phyloP scores from a whole-genome alignment of 2,329 filamentous ascomycete genomes.

The Chalaropsis thielavioides region DNA sequence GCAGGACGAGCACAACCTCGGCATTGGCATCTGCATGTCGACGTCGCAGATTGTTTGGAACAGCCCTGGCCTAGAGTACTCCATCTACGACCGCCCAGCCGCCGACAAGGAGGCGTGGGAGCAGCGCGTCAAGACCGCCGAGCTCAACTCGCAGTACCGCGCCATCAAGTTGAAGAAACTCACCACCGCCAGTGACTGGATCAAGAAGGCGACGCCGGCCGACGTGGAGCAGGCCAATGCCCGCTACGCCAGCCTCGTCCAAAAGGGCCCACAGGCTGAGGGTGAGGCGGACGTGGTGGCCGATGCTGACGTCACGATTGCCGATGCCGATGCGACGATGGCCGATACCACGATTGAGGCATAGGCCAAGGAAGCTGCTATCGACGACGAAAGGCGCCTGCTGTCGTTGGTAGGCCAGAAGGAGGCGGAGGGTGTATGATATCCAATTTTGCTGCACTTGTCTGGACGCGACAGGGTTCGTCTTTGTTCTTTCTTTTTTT shows the following conservation, averaged over 20 bases:
- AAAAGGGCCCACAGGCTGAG: slow-evolving; percentile 27
- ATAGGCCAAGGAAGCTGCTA: background rate
- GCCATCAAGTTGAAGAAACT: slow-evolving; percentile 60
- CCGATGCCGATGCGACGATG: slow-evolving; percentile 20
- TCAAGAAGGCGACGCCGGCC: slow-evolving; percentile 66
- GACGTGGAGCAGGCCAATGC: slow-evolving; percentile 62
- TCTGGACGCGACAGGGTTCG: background rate
- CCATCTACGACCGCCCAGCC: slow-evolving; percentile 54
- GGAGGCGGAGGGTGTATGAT: slow-evolving; percentile 10
- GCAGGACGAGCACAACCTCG: slow-evolving; percentile 49
- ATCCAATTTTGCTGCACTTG: slow-evolving; percentile 10
- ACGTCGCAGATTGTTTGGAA: slow-evolving; percentile 70
- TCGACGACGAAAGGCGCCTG: background rate
- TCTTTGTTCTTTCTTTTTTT: slow-evolving; percentile 17
- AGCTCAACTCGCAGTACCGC: slow-evolving; percentile 44
- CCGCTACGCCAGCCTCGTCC: slow-evolving; percentile 41
- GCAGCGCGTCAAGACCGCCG: slow-evolving; percentile 36
- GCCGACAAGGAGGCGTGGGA: slow-evolving; percentile 51
- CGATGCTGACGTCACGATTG: slow-evolving; percentile 24
- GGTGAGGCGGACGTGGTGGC: background rate
- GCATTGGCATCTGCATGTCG: slow-evolving; percentile 60
- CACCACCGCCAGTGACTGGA: slow-evolving; percentile 65
- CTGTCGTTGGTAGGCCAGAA: background rate
- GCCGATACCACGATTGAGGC: slow-evolving; percentile 18
- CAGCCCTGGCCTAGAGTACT: slow-evolving; percentile 54